These are phyloP conservation scores for Ophiocordyceps polyrhachis-furcata DNA, from an alignment of 2,329 filamentous ascomycete genomes.

Conservation along the genomic window DNA sequence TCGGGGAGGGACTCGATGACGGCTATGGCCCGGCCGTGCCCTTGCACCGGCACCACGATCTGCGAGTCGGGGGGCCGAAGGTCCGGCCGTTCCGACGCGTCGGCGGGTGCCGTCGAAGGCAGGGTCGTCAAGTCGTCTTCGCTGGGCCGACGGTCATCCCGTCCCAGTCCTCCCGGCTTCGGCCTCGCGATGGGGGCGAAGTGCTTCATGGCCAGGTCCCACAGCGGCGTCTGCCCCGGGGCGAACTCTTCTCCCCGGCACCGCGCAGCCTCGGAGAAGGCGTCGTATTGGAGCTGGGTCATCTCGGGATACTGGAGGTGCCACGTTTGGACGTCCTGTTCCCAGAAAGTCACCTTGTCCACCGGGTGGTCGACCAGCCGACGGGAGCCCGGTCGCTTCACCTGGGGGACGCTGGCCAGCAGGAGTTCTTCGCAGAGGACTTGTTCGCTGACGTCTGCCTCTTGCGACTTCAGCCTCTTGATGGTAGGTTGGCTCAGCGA, in stretches of 20 bases:
- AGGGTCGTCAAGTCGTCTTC: constrained; percentile 10
- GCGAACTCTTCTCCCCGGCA: constrained; percentile 32
- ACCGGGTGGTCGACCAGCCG: constrained; percentile 39
- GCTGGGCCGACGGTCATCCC: constrained; percentile 6
- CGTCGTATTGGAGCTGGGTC: constrained; percentile 38
- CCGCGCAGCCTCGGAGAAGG: constrained; percentile 32
- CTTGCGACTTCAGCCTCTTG: constrained; percentile 36
- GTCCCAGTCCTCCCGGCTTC: constrained; percentile 1
- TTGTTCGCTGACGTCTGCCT: constrained; percentile 16
- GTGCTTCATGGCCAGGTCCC: constrained; percentile 38
- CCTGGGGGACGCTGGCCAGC: constrained; percentile 28
- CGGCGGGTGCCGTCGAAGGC: constrained; percentile 13
- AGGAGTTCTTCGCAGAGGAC: constrained; percentile 25
- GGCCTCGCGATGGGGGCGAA: constrained; percentile 22
- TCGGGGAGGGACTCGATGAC: constrained; percentile 44
- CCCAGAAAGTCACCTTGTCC: constrained; percentile 39
- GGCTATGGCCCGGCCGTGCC: constrained; percentile 32
- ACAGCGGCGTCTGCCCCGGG: constrained; percentile 30
- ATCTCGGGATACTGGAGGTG: constrained; percentile 46
- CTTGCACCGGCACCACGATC: constrained; percentile 16
- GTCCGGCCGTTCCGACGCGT: not conserved
- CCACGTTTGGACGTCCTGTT: constrained; percentile 34
- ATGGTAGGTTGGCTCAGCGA: constrained; percentile 26
- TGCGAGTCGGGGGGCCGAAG: constrained; percentile 13
- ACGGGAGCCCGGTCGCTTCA: constrained; percentile 28